phyloP scores from a whole-genome alignment of 2,329 filamentous ascomycete genomes.

The Phyllosticta citrichinensis region DNA sequence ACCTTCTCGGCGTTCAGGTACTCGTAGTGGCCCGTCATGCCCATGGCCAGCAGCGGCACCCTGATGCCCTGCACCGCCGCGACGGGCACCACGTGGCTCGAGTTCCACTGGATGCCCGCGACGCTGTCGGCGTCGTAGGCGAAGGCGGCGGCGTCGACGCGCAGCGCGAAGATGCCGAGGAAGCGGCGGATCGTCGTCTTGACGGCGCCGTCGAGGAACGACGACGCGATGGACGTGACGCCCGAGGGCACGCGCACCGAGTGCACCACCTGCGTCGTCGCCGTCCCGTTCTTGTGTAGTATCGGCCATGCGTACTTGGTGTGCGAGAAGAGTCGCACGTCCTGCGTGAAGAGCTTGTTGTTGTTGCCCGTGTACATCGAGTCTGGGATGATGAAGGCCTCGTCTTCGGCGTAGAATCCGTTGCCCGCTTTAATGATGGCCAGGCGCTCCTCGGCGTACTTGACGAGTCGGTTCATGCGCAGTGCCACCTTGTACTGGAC shows the following conservation, averaged over 20 bases:
- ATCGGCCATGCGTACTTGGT: slow-evolving; percentile 15
- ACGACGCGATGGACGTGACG: neutral
- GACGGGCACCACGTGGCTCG: slow-evolving; percentile 13
- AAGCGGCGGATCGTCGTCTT: slow-evolving; percentile 2
- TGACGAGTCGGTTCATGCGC: slow-evolving; percentile 13
- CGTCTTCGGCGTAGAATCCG: slow-evolving; percentile 13
- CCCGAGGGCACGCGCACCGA: slow-evolving; percentile 11
- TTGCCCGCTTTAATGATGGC: slow-evolving; percentile 11
- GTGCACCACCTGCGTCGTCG: slow-evolving; percentile 13
- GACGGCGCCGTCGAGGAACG: neutral
- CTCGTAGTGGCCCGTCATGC: slow-evolving; percentile 16
- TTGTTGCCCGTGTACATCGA: slow-evolving; percentile 12
- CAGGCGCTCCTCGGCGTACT: slow-evolving; percentile 2
- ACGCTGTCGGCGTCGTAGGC: neutral
- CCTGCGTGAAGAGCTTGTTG: slow-evolving; percentile 16
- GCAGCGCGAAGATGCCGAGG: neutral
- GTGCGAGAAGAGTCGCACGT: slow-evolving; percentile 13
- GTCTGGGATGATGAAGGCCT: slow-evolving; percentile 13
- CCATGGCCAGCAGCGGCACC: slow-evolving; percentile 13
- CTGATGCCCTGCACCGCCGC: slow-evolving; percentile 11
- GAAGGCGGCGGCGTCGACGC: neutral
- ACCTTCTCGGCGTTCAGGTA: slow-evolving; percentile 16
- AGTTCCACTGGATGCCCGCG: slow-evolving; percentile 13
- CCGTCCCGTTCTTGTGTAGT: slow-evolving; percentile 14
- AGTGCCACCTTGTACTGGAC: slow-evolving; percentile 10